Evolutionary conservation across 164 flowering plant species (phyloP), one percentile per base, ranked within the genome.

Genomic region (Tetrastigma voinierianum): DNA sequence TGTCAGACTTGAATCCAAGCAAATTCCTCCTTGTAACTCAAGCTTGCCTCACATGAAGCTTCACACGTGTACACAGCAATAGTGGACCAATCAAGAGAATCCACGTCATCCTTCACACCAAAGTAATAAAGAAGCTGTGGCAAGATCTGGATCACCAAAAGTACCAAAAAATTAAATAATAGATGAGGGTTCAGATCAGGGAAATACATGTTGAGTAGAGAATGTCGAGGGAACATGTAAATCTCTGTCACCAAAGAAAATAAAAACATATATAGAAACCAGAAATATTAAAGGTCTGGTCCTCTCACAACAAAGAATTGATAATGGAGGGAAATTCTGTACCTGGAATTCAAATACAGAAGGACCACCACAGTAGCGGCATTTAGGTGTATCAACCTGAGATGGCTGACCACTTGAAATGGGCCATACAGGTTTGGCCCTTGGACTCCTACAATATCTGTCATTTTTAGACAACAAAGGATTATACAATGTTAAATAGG

Each of bases 51-150:
- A 58, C 98, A 94, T 7, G 98, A 91, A 51, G 77, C 82, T 61
- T 70, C 81, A 67, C 98, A 90, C 3, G 93, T 79, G 74, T 90
- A 90, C 32, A 86, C 85, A 8, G 51, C 91, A 18, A 94, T 82
- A 21, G 93, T 89, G 14, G 90, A 86, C 96, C 97, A 95, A 68
- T 95, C 97, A 58, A 90, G 90, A 23, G 95, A 90, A 72, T 90
- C 80, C 10, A 19, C 68, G 16, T 90, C 94, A 69, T 91, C 86
- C 77, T 80, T 81, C 71, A 88, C 96, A 18, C 82, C 82, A 62
- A 94, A 91, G 80, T 81, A 94, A 71, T 83, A 90, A 11, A 91
- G 90, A 67, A 91, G 70, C 78, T 91, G 97, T 1, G 98, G 95
- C 74, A 94, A 71, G 20, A 94, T 78, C 96, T 91, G 86, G 17